phyloP scores from a whole-genome alignment of 139 green algal species.

The Chlorella sp. region DNA sequence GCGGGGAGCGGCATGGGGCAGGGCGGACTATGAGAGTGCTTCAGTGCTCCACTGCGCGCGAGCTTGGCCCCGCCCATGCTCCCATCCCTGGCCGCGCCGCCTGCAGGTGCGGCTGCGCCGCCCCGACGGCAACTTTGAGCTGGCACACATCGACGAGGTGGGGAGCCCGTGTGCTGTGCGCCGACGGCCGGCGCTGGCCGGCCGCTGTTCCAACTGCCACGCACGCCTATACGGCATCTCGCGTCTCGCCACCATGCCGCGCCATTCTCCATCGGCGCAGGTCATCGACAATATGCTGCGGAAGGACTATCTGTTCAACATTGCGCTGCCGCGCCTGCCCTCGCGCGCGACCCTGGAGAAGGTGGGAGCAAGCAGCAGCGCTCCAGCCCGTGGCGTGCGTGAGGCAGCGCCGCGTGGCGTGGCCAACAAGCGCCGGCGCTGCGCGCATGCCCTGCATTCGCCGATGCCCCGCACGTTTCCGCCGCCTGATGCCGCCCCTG shows the following conservation, averaged over 20 bases:
- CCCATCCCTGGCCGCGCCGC: too few species aligned
- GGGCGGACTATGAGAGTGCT: too few species aligned
- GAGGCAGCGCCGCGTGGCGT: too few species aligned
- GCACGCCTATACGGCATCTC: background rate
- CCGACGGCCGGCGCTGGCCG: background rate
- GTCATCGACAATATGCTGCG: constrained; percentile 88
- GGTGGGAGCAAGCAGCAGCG: too few species aligned
- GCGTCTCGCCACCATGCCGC: background rate
- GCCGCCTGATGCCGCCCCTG: too few species aligned
- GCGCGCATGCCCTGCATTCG: too few species aligned
- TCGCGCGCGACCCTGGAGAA: constrained; percentile 67
- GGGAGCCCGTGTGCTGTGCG: background rate
- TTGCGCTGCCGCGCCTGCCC: constrained; percentile 87
- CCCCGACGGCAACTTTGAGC: constrained; percentile 65
- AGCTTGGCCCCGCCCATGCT: too few species aligned
- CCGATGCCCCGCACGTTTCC: too few species aligned
- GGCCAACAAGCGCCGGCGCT: too few species aligned
- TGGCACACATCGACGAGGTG: constrained; percentile 88
- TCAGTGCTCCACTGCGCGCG: too few species aligned
- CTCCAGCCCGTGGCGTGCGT: too few species aligned
- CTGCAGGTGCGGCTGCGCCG: constrained; percentile 38
- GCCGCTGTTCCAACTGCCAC: background rate
- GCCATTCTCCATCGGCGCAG: background rate
- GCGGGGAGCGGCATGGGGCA: background rate
- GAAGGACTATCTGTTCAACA: constrained; percentile 94